A percentile compares a stretch with the other conserved stretches of the same genome.
Evolutionary conservation across 192 early-diverging fungal genomes (phyloP).

Genomic region (Backusella psychrophila): DNA sequence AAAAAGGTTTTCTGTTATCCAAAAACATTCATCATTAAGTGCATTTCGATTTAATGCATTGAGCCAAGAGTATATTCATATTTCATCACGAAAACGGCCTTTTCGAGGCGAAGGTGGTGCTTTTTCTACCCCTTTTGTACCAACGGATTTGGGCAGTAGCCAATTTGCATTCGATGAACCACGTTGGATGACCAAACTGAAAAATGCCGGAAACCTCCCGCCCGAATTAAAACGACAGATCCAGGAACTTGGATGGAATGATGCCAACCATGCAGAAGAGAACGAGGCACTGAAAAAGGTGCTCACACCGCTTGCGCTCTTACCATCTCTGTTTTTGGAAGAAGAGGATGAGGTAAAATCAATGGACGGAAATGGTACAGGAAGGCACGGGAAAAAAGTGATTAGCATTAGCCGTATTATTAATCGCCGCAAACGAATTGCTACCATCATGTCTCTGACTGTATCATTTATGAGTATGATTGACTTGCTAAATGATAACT

Average conservation of each 20-base stretch:
- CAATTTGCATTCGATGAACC: conserved; percentile 54
- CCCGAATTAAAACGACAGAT: conserved; percentile 47
- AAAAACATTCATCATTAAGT: conserved; percentile 43
- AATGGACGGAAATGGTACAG: not conserved
- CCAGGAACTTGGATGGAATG: conserved; percentile 52
- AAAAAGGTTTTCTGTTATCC: conserved; percentile 36
- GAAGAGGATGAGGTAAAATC: conserved; percentile 39
- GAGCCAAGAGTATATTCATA: conserved; percentile 43
- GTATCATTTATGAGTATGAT: conserved; percentile 43
- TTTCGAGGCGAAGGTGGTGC: conserved; percentile 45
- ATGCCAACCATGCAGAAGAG: conserved; percentile 42
- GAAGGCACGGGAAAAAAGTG: not conserved
- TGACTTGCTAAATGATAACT: conserved; percentile 47
- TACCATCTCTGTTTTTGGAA: conserved; percentile 50
- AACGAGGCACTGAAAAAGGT: conserved; percentile 40
- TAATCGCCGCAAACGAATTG: conserved; percentile 14
- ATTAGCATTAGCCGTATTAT: conserved; percentile 19
- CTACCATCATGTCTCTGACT: conserved; percentile 44
- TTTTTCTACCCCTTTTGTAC: conserved; percentile 49
- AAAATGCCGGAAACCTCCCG: conserved; percentile 44
- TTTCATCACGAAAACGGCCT: conserved; percentile 44
- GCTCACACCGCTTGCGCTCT: conserved; percentile 48
- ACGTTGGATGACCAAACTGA: conserved; percentile 48
- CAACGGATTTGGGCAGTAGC: conserved; percentile 51
- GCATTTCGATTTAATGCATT: conserved; percentile 48